phyloP scores from a whole-genome alignment of 345 rosid species.

The Citropsis articulata region DNA sequence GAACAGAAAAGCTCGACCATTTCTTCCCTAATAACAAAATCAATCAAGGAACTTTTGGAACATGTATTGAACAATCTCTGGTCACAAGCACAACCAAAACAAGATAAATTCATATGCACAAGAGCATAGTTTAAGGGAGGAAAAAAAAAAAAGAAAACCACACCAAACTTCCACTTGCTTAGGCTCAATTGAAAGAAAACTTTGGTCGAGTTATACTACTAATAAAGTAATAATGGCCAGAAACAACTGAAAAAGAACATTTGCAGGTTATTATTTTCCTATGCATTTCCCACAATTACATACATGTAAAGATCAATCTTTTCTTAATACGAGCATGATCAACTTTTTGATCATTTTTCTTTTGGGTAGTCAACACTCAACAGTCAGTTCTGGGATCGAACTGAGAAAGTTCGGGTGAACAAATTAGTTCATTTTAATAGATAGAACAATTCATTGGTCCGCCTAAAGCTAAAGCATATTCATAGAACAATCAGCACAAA shows the following conservation, averaged over 20 bases:
- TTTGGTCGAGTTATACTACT: neutral
- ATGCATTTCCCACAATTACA: neutral
- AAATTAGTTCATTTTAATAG: neutral
- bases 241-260: neutral
- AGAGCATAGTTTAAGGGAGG: neutral
- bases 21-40: constrained; percentile 30
- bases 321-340: neutral
- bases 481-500: constrained; percentile 5
- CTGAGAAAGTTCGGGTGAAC: neutral
- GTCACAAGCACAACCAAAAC: neutral
- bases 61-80: neutral
- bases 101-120: neutral
- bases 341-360: neutral
- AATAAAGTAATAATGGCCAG: neutral
- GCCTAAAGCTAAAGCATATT: neutral
- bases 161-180: neutral
- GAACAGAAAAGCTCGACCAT: constrained; percentile 40
- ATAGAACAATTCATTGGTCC: neutral
- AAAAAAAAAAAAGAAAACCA: too few relatives aligned
- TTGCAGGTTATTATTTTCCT: neutral
- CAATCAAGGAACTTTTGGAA: neutral
- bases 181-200: neutral
- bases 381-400: neutral
- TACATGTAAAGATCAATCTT: neutral
- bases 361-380: neutral